Evolutionary conservation across 495 filamentous ascomycete genomes (phyloP), one percentile per base, ranked within the genome.

Genomic region (Amphirosellinia nigrospora): DNA sequence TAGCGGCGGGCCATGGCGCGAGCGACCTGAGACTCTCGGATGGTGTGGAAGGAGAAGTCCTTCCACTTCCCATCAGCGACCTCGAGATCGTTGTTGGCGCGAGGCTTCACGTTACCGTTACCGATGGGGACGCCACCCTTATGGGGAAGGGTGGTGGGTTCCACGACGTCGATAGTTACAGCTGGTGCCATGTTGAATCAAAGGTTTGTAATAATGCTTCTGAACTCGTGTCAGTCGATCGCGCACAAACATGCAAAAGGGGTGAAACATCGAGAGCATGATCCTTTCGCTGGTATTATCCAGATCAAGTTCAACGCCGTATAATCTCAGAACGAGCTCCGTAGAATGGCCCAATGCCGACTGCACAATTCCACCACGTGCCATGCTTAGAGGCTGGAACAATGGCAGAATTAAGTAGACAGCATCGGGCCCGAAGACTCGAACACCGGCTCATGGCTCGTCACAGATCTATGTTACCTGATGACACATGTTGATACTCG

Each of bases 211-310:
- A 68, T 71, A 78, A 67, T 70, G 50, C 76, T 72, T 77, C 82
- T 84, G 79, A 72, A 78, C 77, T 79, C 77, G 66, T 71, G 59
- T 69, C 59, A 69, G 66, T 34, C 56, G 30, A 53, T 68, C 50
- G 58, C 63, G 70, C 61, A 59, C 67, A 64, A 6, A 46, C 71
- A 74, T 73, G 69, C 68, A 77, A 79, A 79, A 80, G 80, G 85
- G 83, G 84, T 74, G 71, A 64, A 64, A 58, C 38, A 64, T 74
- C 61, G 74, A 76, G 73, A 88, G 91, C 92, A 94, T 94, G 92
- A 93, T 95, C 91, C 92, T 96, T 94, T 92, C 93, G 93, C 93
- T 93, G 92, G 93, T 91, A 95, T 96, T 97, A 94, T 93, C 93
- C 92, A 93, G 93, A 95, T 97, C 93, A 96, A 95, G 93, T 97